Evolutionary conservation across 306 rosid species (phyloP), one percentile per base, ranked within the genome.

Genomic region (Trifolium repens): DNA sequence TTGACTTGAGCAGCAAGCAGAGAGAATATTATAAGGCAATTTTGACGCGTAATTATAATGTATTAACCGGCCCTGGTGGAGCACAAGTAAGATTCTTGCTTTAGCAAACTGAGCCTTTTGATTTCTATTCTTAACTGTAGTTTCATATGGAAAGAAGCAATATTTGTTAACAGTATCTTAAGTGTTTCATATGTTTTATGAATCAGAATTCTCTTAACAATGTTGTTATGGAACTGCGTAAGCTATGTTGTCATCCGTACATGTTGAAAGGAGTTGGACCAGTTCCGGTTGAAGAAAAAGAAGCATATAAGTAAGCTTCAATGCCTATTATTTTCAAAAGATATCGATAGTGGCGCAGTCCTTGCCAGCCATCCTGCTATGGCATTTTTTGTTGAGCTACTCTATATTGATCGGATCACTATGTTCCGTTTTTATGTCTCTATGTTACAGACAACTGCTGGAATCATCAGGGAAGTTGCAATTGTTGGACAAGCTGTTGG

Each of bases 221-320:
- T 63, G 97, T 94, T 84, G 99, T 90, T 4, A 94, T 94, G 99
- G 93, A 94, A 83, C 85, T 94, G 79, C 91, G 99, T 75, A 94
- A 91, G 84, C 99, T 94, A 43, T 94, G 99, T 77, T 94, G 99
- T 84, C 99, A 94, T 84, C 80, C 99, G 37, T 92, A 86, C 80
- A 90, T 94, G 97, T 86, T 94, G 76, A 96, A 92, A 82, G 99
- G 99, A 86, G 99, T 92, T 71, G 93, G 92, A 79, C 96, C 97
- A 43, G 93, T 85, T 63, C 87, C 90, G 72, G 80, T 79, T n/a
- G 97, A 94, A 65, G 47, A 87, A 55, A 85, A 81, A 63, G 97
- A 92, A 79, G 67, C 93, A 49, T 78, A 14, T 78, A 94, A 86
- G 99, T 94, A 86, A 74, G 64, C 55, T 62, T 66, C 54, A 37